Percentiles rank a stretch among this genome's conserved stretches.
phyloP scores from a whole-genome alignment of 345 rosid species.

The Eucalyptus virginea region DNA sequence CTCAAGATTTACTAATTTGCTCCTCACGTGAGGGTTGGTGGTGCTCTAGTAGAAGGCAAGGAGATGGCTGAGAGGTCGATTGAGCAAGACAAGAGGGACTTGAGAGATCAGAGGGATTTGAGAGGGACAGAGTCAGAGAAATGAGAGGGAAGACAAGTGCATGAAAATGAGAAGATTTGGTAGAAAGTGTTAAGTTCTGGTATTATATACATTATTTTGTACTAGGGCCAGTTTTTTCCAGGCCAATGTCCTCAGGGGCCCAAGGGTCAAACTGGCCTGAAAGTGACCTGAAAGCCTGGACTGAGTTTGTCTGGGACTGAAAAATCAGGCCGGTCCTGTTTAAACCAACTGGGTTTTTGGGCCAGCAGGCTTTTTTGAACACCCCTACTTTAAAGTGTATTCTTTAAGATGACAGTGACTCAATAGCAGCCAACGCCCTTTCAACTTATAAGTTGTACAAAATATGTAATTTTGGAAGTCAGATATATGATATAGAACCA shows the following conservation, averaged over 20 bases:
- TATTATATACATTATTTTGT: neutral
- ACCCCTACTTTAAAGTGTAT: neutral
- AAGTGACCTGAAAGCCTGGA: neutral
- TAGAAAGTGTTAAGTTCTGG: neutral
- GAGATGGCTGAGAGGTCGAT: neutral
- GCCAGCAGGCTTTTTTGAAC: neutral
- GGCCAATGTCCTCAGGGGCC: too few species aligned
- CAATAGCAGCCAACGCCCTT: neutral
- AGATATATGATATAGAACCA: neutral
- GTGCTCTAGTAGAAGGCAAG: neutral
- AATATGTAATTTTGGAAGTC: neutral
- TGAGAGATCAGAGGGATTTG: neutral
- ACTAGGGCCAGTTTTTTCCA: neutral
- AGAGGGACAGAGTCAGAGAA: neutral
- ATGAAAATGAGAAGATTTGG: neutral
- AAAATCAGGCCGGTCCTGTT: neutral
- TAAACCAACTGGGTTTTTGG: neutral
- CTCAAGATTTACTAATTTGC: neutral
- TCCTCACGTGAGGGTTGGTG: neutral
- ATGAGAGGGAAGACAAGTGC: neutral
- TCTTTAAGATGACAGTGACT: neutral
- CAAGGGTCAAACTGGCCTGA: neutral
- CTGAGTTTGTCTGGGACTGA: neutral
- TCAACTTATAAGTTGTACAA: neutral
- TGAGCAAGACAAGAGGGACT: neutral